Percentiles rank a stretch among this genome's conserved stretches.
Conservation (phyloP, 305 asterid species). For the Ilex paraguariensis region DNA sequence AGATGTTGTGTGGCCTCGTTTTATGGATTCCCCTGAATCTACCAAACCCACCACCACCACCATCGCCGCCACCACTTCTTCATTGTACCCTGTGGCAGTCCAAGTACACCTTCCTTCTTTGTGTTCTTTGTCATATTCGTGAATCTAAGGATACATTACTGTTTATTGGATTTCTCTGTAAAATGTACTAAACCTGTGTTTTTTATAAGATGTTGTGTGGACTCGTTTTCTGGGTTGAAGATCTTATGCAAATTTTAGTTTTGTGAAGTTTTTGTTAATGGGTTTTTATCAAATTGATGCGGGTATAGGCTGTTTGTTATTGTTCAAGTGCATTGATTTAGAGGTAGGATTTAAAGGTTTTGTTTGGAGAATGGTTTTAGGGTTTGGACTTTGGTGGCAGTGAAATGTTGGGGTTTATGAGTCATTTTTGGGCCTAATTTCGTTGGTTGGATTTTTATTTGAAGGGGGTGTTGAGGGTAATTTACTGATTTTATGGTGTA, state of each 20-base stretch:
- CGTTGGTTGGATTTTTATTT: too few relatives aligned
- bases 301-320: not conserved
- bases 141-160: not conserved
- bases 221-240: too few relatives aligned
- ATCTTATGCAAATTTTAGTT: not conserved
- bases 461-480: too few relatives aligned
- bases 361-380: constrained; percentile 3
- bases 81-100: constrained; percentile 19
- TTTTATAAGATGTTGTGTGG: constrained; percentile 1
- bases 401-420: too few relatives aligned
- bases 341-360: not conserved
- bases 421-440: too few relatives aligned
- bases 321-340: constrained; percentile 2
- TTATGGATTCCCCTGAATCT: constrained; percentile 21
- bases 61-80: constrained; percentile 7
- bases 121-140: not conserved
- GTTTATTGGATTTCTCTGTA: constrained; percentile 3
- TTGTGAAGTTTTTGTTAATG: constrained; percentile 8
- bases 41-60: constrained; percentile 20
- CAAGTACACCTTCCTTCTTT: constrained; percentile 15
- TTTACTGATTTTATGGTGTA: too few relatives aligned
- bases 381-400: not conserved
- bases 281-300: constrained; percentile 13
- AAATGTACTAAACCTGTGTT: not conserved
- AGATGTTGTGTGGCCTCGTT: not conserved